Conservation (phyloP, 2,329 filamentous ascomycete genomes). For the Claviceps sorghi region DNA sequence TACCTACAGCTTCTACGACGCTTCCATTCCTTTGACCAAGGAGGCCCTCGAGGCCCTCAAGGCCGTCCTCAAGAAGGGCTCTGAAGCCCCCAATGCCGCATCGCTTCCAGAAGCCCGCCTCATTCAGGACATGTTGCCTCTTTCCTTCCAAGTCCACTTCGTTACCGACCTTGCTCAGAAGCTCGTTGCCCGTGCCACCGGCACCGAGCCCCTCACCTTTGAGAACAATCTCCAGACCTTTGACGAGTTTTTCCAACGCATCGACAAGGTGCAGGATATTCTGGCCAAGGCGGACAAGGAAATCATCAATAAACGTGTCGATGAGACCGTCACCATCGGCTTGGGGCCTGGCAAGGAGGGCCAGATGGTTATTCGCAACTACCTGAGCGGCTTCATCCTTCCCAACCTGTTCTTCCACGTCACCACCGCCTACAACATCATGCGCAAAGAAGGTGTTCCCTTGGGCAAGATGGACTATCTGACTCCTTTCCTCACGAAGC, state of each 20-base stretch:
- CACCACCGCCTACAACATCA: constrained; percentile 42
- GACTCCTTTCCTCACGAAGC: constrained; percentile 15
- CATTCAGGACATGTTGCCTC: constrained; percentile 27
- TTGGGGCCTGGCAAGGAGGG: constrained; percentile 17
- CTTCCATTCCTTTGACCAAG: constrained; percentile 18
- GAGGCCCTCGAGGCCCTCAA: constrained; percentile 19
- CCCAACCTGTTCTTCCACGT: constrained; percentile 54
- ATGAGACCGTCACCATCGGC: constrained; percentile 15
- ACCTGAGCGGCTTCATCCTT: constrained; percentile 31
- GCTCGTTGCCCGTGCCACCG: constrained; percentile 20
- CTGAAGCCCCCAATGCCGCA: constrained; percentile 17
- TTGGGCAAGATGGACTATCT: constrained; percentile 48
- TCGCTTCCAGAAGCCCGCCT: constrained; percentile 20
- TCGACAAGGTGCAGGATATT: constrained; percentile 16
- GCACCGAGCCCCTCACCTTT: constrained; percentile 13
- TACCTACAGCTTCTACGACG: constrained; percentile 26
- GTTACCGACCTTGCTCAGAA: constrained; percentile 17
- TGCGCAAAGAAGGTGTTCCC: constrained; percentile 44
- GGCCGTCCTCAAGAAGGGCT: constrained; percentile 22
- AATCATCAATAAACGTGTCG: constrained; percentile 18
- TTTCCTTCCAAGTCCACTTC: constrained; percentile 26
- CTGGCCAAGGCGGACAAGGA: constrained; percentile 20
- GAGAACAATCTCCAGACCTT: constrained; percentile 19
- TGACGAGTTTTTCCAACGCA: constrained; percentile 20
- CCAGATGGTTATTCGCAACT: constrained; percentile 20